Conservation (phyloP, 768 basidiomycete species). For the Lactarius sanguifluus region DNA sequence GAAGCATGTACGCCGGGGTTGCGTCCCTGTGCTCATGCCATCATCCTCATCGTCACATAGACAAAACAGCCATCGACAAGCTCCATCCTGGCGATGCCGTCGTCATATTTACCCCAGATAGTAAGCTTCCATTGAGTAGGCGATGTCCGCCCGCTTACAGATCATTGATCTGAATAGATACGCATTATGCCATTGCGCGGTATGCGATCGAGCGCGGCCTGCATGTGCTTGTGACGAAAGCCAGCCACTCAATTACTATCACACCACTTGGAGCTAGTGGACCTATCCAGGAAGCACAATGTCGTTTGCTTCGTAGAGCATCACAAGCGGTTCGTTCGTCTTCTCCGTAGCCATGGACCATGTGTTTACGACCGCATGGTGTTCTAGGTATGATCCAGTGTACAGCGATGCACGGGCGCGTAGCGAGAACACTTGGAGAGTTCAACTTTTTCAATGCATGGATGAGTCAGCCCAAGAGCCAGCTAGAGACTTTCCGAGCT, state of each 20-base stretch:
- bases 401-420: constrained; percentile 88
- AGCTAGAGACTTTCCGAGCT: constrained; percentile 90
- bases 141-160: background rate
- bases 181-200: constrained; percentile 81
- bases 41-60: constrained; percentile 40
- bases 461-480: constrained; percentile 97
- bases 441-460: constrained; percentile 96
- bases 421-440: constrained; percentile 73
- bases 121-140: constrained; percentile 42
- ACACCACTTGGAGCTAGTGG: constrained; percentile 78
- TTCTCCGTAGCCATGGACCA: background rate
- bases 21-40: constrained; percentile 8
- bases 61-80: constrained; percentile 77
- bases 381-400: constrained; percentile 74
- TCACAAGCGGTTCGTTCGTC: constrained; percentile 66
- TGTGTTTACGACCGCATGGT: background rate
- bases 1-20: constrained; percentile 68
- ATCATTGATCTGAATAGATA: constrained; percentile 46
- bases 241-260: constrained; percentile 85
- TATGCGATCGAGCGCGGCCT: constrained; percentile 84
- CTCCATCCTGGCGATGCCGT: constrained; percentile 83
- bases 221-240: constrained; percentile 92
- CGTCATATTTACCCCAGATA: constrained; percentile 91
- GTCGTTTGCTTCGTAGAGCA: constrained; percentile 94
- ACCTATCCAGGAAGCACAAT: constrained; percentile 72